Conservation (phyloP, 192 early-diverging fungal genomes). For the Spizellomyces punctatus region DNA sequence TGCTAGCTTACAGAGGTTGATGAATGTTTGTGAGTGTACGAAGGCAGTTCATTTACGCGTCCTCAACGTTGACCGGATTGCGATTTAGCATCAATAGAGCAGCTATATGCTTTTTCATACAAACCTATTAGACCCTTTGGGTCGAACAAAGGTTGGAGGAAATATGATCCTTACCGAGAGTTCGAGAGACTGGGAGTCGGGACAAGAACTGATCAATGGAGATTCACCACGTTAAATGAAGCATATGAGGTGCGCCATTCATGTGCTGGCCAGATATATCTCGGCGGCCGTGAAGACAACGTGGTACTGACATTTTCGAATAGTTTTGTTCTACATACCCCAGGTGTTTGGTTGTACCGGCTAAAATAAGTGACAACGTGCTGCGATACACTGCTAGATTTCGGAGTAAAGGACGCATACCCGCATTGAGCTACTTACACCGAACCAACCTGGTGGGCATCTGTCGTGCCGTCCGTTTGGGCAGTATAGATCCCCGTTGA, state of each 20-base stretch:
- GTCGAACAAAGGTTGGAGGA: constrained; percentile 52
- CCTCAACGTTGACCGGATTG: not conserved
- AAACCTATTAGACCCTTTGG: constrained; percentile 48
- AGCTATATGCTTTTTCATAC: constrained; percentile 81
- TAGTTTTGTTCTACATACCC: constrained; percentile 93
- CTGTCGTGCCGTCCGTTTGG: not conserved
- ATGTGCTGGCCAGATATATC: too few relatives aligned
- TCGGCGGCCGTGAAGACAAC: too few relatives aligned
- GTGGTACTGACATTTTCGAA: not conserved
- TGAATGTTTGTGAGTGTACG: constrained; percentile 60
- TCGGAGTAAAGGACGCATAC: constrained; percentile 88
- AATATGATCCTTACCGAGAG: constrained; percentile 77
- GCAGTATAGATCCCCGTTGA: constrained; percentile 2
- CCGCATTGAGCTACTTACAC: constrained; percentile 88
- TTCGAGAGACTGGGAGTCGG: constrained; percentile 86
- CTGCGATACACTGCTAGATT: constrained; percentile 87
- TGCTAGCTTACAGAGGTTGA: constrained; percentile 75
- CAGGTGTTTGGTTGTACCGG: constrained; percentile 75
- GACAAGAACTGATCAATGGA: constrained; percentile 67
- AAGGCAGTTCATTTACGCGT: not conserved
- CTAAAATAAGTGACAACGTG: constrained; percentile 86
- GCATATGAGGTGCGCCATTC: constrained; percentile 63
- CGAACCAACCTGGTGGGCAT: constrained; percentile 67
- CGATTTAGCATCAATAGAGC: constrained; percentile 60
- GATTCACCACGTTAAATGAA: constrained; percentile 74